phyloP scores from a whole-genome alignment of 176 grass and related monocot species.

The Oryza meyeriana region DNA sequence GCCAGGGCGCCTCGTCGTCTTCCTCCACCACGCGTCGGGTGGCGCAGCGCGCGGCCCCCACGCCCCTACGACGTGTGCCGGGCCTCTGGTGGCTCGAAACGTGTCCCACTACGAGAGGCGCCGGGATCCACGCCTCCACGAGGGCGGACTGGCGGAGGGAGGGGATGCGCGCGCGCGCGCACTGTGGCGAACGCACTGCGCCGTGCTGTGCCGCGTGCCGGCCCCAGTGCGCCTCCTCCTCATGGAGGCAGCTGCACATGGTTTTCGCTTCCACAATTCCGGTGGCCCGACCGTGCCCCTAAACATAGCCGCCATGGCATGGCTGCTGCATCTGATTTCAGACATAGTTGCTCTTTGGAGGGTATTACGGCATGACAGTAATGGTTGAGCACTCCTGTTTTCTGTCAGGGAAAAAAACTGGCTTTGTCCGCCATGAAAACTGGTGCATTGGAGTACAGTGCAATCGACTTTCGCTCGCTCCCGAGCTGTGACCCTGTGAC shows the following conservation, averaged over 20 bases:
- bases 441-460: neutral
- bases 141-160: too few species aligned
- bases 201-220: neutral
- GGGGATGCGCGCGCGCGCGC: neutral
- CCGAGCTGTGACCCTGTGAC: too few species aligned
- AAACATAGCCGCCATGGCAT: neutral
- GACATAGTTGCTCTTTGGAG: too few species aligned
- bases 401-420: too few species aligned
- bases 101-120: neutral
- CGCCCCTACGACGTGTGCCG: neutral
- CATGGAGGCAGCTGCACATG: neutral
- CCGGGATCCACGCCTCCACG: neutral
- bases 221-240: neutral
- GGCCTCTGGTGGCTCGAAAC: conserved; percentile 14
- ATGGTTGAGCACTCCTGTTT: too few species aligned
- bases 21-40: neutral
- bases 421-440: too few species aligned
- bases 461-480: neutral
- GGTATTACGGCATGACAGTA: too few species aligned
- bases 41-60: too few species aligned
- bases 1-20: neutral
- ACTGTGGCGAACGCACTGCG: neutral
- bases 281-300: neutral
- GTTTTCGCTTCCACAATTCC: neutral
- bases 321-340: too few species aligned